Conservation (phyloP, 2,329 filamentous ascomycete genomes). For the Phialophora verrucosa region DNA sequence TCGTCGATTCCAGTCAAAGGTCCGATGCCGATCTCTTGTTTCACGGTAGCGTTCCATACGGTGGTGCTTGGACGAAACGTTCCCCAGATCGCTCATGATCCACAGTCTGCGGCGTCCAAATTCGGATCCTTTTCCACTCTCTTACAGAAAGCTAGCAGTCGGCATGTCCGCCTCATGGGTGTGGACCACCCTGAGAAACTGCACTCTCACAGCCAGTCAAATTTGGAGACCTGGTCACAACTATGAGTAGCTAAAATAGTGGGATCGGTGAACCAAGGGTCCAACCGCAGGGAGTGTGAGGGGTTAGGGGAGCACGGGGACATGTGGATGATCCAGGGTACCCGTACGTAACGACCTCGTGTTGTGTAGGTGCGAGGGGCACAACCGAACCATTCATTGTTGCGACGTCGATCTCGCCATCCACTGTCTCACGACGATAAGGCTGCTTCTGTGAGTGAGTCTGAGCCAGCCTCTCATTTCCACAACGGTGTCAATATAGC, state of each 20-base stretch:
- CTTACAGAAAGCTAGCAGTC: not conserved
- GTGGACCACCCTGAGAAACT: not conserved
- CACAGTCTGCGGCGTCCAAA: not conserved
- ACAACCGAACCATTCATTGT: not conserved
- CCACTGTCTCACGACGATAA: not conserved
- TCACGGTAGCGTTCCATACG: not conserved
- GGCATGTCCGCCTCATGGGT: not conserved
- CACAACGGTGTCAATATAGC: not conserved
- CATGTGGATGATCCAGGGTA: not conserved
- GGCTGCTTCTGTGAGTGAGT: not conserved
- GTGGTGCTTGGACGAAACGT: not conserved
- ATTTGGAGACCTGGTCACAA: not conserved
- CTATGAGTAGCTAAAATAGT: not conserved
- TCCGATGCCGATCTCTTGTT: not conserved
- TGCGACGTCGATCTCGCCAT: not conserved
- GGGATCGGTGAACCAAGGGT: not conserved
- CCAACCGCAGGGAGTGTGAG: not conserved
- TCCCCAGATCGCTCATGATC: not conserved
- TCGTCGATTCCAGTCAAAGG: not conserved
- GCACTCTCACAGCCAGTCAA: not conserved
- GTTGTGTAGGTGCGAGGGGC: not conserved
- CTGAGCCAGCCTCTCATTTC: not conserved
- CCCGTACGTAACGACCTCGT: not conserved
- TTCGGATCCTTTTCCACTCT: not conserved
- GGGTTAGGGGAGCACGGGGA: too few relatives aligned